A percentile compares a stretch with the other conserved stretches of the same genome.
Evolutionary conservation across 768 basidiomycete genomes (phyloP).

Genomic region (Xerocomellus amylosporus): DNA sequence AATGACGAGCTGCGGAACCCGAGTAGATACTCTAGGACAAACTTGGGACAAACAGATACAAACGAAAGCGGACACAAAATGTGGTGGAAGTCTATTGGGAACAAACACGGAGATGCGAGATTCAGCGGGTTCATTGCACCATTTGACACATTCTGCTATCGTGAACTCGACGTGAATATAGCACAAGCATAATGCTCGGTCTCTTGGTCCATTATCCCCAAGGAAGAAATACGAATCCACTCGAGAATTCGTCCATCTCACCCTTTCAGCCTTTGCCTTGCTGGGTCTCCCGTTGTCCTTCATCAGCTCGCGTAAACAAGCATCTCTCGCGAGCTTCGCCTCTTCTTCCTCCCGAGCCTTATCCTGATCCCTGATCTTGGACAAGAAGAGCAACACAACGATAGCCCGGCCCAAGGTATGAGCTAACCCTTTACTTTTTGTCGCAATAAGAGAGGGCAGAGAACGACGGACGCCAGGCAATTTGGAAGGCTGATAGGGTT

Average conservation of each 20-base stretch:
- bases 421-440: neutral
- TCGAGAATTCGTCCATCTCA: too few species aligned
- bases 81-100: too few species aligned
- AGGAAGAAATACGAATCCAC: too few species aligned
- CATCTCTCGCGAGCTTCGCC: neutral
- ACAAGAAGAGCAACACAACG: constrained; percentile 3
- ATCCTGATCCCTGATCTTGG: neutral
- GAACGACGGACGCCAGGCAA: neutral
- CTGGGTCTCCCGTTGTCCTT: neutral
- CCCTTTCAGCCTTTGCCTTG: neutral
- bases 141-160: too few species aligned
- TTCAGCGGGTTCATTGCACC: too few species aligned
- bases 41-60: too few species aligned
- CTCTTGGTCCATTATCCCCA: too few species aligned
- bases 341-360: neutral
- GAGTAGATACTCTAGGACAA: too few species aligned
- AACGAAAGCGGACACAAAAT: neutral
- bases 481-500: neutral
- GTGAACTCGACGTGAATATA: too few species aligned
- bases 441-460: neutral
- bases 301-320: neutral
- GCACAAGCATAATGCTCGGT: too few species aligned
- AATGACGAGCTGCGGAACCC: too few species aligned
- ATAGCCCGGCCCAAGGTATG: constrained; percentile 40
- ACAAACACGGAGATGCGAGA: too few species aligned